A percentile compares a stretch with the other conserved stretches of the same genome.
phyloP scores from a whole-genome alignment of 1,284 basidiomycete genomes.

The Rhodotorula sp. region DNA sequence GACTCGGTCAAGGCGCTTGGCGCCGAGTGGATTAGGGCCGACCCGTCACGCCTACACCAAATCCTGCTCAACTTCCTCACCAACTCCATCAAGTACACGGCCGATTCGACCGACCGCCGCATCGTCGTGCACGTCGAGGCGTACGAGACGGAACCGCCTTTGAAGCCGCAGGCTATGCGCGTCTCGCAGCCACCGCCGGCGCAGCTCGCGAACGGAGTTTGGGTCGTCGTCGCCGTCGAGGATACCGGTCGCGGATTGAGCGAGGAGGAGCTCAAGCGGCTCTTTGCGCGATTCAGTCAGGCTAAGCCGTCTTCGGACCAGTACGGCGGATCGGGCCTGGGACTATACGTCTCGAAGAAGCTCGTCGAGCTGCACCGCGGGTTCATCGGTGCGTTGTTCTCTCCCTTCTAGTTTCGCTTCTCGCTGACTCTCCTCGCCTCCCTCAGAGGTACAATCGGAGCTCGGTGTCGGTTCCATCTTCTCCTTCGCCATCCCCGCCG shows the following conservation, averaged over 20 bases:
- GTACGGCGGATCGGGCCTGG: conserved; percentile 24
- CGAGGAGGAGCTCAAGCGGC: conserved; percentile 19
- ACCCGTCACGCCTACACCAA: conserved; percentile 41
- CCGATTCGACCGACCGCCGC: conserved; percentile 13
- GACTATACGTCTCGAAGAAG: conserved; percentile 31
- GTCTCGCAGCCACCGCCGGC: conserved; percentile 18
- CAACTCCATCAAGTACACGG: conserved; percentile 32
- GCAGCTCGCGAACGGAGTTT: conserved; percentile 8
- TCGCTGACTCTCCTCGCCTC: not conserved
- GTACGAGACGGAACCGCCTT: conserved; percentile 2
- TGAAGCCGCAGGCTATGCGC: conserved; percentile 11
- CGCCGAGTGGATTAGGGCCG: conserved; percentile 29
- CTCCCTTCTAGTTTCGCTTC: not conserved
- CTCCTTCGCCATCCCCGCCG: conserved; percentile 21
- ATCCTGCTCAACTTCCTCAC: conserved; percentile 43
- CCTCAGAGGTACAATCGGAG: not conserved
- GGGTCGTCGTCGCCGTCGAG: conserved; percentile 28
- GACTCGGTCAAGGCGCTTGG: conserved; percentile 20
- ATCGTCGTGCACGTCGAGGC: conserved; percentile 27
- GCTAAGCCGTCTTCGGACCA: conserved; percentile 37
- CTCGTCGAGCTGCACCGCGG: conserved; percentile 40
- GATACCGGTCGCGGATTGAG: conserved; percentile 42
- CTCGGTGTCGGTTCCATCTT: conserved; percentile 31
- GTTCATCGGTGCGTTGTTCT: conserved; percentile 21
- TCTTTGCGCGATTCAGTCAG: conserved; percentile 40